These are phyloP conservation scores for Carex littledalei DNA, from an alignment of 176 grass and related monocot genomes.

Conservation along the genomic window DNA sequence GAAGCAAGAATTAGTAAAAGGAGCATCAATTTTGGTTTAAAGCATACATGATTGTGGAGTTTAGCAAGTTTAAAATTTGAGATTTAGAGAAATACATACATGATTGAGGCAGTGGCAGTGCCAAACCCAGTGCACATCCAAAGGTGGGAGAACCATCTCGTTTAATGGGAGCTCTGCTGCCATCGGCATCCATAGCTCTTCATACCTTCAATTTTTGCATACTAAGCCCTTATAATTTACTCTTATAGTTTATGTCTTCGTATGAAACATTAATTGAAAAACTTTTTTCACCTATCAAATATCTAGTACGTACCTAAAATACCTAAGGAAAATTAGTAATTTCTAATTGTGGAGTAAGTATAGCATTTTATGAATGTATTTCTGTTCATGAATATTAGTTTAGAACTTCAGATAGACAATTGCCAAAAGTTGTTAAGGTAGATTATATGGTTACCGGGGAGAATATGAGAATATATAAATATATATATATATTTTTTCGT, in stretches of 20 bases:
- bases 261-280: too few relatives aligned
- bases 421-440: background rate
- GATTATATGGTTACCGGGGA: background rate
- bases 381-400: background rate
- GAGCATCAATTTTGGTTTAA: background rate
- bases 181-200: constrained; percentile 79
- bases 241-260: background rate
- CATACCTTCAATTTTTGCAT: constrained; percentile 47
- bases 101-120: constrained; percentile 85
- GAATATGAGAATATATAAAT: background rate
- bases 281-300: too few relatives aligned
- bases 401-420: background rate
- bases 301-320: too few relatives aligned
- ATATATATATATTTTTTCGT: background rate
- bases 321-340: too few relatives aligned
- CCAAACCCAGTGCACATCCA: constrained; percentile 78
- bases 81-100: constrained; percentile 12
- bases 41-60: background rate
- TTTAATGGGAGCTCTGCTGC: constrained; percentile 24
- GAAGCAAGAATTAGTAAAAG: background rate
- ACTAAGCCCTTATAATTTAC: background rate
- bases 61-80: background rate
- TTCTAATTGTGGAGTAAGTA: too few relatives aligned
- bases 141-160: constrained; percentile 58
- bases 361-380: background rate